phyloP scores from a whole-genome alignment of 768 basidiomycete genomes.

The Xerocomellus intermedius region DNA sequence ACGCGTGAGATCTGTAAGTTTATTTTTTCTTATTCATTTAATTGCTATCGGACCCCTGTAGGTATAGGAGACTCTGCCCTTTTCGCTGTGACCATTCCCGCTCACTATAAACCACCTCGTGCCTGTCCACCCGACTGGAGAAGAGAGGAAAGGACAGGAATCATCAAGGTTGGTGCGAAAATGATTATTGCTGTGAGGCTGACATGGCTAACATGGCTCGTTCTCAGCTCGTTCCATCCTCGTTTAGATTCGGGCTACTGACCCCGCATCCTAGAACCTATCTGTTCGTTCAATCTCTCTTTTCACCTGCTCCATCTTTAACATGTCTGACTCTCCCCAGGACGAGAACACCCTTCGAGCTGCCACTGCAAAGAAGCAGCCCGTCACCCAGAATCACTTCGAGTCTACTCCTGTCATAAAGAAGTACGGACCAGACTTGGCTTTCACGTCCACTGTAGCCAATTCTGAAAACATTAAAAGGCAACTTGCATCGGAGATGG shows the following conservation, averaged over 20 bases:
- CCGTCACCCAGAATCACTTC: neutral
- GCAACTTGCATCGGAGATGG: neutral
- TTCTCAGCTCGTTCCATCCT: neutral
- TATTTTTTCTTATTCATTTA: too few species aligned
- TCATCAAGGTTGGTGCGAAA: neutral
- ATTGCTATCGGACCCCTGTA: too few species aligned
- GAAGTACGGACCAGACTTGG: neutral
- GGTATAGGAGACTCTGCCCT: too few species aligned
- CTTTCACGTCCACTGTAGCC: neutral
- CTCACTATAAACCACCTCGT: too few species aligned
- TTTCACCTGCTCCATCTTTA: neutral
- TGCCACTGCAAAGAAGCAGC: neutral
- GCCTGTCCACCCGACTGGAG: too few species aligned
- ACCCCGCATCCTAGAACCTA: neutral
- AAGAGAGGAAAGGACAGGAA: neutral
- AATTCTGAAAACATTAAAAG: neutral
- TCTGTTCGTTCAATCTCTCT: neutral
- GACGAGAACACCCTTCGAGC: neutral
- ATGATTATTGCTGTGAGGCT: neutral
- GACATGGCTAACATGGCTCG: neutral
- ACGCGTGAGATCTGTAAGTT: too few species aligned
- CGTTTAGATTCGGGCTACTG: neutral
- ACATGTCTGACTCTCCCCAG: neutral
- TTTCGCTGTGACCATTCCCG: too few species aligned
- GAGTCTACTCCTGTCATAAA: neutral